Conservation (phyloP, 768 basidiomycete genomes). For the Trametes cubensis region DNA sequence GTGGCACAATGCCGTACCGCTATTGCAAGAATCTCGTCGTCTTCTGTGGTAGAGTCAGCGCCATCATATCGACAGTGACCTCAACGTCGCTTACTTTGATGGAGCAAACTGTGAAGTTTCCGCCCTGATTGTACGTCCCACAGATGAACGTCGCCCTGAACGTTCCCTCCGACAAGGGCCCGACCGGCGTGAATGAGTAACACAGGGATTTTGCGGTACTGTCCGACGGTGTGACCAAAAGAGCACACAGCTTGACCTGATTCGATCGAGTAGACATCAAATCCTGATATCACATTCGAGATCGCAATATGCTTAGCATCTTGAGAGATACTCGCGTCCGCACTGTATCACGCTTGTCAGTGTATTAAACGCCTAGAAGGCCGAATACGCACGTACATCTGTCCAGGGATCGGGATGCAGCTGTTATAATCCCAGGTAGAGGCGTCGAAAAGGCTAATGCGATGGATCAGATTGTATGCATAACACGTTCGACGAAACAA, state of each 20-base stretch:
- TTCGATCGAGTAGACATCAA: slow-evolving; percentile 9
- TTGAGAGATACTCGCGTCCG: slow-evolving; percentile 3
- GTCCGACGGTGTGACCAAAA: neutral
- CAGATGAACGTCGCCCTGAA: too few relatives aligned
- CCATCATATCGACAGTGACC: neutral
- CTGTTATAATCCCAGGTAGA: slow-evolving; percentile 5
- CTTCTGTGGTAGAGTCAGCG: neutral
- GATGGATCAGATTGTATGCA: too few relatives aligned
- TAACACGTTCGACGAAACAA: too few relatives aligned
- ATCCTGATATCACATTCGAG: slow-evolving; percentile 13
- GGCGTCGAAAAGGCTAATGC: slow-evolving; percentile 4
- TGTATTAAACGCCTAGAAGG: neutral
- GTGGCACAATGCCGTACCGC: neutral
- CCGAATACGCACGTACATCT: slow-evolving; percentile 7
- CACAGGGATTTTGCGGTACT: neutral
- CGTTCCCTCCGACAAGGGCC: slow-evolving; percentile 1
- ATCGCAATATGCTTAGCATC: slow-evolving; percentile 3
- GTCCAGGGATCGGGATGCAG: slow-evolving; percentile 3
- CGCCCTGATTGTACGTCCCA: too few relatives aligned
- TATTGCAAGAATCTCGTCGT: neutral
- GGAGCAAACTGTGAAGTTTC: too few relatives aligned
- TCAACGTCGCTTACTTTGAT: too few relatives aligned
- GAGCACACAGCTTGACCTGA: neutral
- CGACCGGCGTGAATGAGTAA: slow-evolving; percentile 4
- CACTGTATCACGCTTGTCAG: slow-evolving; percentile 1